Evolutionary conservation across 768 basidiomycete genomes (phyloP), one percentile per base, ranked within the genome.

Genomic region (Serendipita indica): DNA sequence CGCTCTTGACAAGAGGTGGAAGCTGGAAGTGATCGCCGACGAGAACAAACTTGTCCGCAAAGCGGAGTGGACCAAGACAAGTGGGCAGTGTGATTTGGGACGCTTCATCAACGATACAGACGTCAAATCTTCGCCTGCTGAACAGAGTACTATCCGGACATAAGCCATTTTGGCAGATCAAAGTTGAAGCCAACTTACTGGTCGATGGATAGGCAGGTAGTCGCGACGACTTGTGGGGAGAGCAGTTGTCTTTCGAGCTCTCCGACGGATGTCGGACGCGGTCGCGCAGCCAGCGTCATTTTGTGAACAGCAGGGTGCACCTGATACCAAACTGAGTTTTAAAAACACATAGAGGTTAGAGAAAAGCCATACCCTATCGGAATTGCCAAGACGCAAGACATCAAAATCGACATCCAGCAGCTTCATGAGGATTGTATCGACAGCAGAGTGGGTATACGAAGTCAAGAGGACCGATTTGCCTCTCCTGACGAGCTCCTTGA

Each of bases 11-110:
- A 37, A 98, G 77, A 0, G 96, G 96, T 7, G 94, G 94, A 1
- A 99, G 80, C 65, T 99, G 96, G 72, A 86, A 90, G 71, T 99
- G 96, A 67, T 98, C 96, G 4, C 96, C 96, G 16, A 98, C 94
- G 12, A 98, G 82, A 3, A 98, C 80, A 63, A 97, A 99, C 39
- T 77, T 89, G 56, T 91, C 79, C 1, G 93, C 91, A 65, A 84
- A 89, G 0, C 92, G 82, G 2, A 98, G 72, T 0, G 96, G 96
- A 3, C 96, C 96, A 1, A 98, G 74, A 65, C 91, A 97, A 0
- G 92, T 94, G 0, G 96, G 96, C 1, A 98, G 70, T 0, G 96
- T 98, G 62, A 97, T 92, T 67, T 98, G 94, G 0, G 96, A 97
- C 0, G 96, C 96, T 68, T 99, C 96, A 62, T 98, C 96, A 16